phyloP scores from a whole-genome alignment of 352 stramenopile genomes.

The Globisporangium takayamanum region DNA sequence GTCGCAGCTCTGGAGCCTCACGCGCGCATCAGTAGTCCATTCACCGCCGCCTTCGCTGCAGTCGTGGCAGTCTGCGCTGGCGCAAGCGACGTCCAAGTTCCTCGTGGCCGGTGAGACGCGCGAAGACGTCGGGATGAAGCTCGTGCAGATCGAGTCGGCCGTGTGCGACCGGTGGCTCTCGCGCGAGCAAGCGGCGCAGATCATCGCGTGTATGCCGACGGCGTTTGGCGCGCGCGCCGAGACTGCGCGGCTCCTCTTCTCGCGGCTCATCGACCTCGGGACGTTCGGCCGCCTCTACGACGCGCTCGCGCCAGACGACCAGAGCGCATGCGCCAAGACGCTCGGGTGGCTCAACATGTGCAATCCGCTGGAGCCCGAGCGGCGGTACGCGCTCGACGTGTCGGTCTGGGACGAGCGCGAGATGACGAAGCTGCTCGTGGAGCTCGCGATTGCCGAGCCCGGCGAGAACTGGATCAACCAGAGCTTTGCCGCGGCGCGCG shows the following conservation, averaged over 20 bases:
- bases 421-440: constrained; percentile 74
- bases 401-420: constrained; percentile 69
- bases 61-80: constrained; percentile 22
- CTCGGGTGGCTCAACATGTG: constrained; percentile 80
- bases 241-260: constrained; percentile 67
- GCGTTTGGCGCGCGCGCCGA: constrained; percentile 54
- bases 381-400: constrained; percentile 62
- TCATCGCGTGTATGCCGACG: constrained; percentile 68
- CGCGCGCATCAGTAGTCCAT: constrained; percentile 35
- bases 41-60: constrained; percentile 16
- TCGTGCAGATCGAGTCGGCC: constrained; percentile 77
- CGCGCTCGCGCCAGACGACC: constrained; percentile 34
- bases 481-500: constrained; percentile 41
- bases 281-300: constrained; percentile 66
- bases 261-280: constrained; percentile 60
- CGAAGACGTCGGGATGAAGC: constrained; percentile 65
- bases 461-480: constrained; percentile 85
- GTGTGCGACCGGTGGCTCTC: constrained; percentile 77
- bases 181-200: constrained; percentile 54
- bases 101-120: constrained; percentile 41
- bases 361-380: constrained; percentile 66
- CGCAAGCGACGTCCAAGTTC: constrained; percentile 33
- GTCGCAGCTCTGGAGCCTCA: constrained; percentile 48
- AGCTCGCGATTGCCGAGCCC: constrained; percentile 69
- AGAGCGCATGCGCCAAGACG: constrained; percentile 35